These are phyloP conservation scores for Cutaneotrichosporon mucoides DNA, from an alignment of 1,284 basidiomycete genomes.

Conservation along the genomic window DNA sequence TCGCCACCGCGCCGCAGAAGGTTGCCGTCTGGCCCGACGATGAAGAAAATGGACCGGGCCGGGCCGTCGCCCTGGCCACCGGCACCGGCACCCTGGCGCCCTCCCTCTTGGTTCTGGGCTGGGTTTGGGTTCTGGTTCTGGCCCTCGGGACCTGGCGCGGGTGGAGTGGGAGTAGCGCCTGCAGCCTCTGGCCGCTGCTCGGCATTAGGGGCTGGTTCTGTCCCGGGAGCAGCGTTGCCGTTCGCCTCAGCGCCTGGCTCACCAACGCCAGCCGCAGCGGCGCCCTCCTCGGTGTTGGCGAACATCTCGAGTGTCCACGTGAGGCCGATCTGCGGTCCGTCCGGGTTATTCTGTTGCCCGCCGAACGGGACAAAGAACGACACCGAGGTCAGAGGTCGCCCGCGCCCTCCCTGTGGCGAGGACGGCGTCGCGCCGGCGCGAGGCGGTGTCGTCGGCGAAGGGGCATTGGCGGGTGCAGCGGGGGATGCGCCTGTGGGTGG, in stretches of 20 bases:
- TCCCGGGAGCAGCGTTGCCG: not conserved
- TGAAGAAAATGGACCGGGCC: slow-evolving; percentile 7
- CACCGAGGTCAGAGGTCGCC: slow-evolving; percentile 6
- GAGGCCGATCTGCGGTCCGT: slow-evolving; percentile 8
- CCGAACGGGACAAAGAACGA: slow-evolving; percentile 9
- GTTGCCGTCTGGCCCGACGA: slow-evolving; percentile 14
- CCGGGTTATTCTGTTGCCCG: not conserved
- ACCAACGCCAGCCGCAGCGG: not conserved
- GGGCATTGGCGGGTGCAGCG: not conserved
- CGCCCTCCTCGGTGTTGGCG: slow-evolving; percentile 12
- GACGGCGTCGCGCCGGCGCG: not conserved
- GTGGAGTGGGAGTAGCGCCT: not conserved
- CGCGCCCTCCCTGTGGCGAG: not conserved
- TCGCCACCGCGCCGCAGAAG: not conserved
- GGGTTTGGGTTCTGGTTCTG: not conserved
- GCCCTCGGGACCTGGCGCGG: not conserved
- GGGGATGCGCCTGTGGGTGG: not conserved
- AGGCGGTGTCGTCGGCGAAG: not conserved
- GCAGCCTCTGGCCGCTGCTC: not conserved
- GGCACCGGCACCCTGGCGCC: too few species aligned
- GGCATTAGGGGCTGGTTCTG: not conserved
- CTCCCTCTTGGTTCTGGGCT: not conserved
- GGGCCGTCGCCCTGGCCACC: not conserved
- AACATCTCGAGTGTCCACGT: slow-evolving; percentile 20
- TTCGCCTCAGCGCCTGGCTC: not conserved